Percentiles rank a stretch among this genome's conserved stretches.
Conservation (phyloP, 139 green algal genomes). For the Tetradesmus lagerheimii region DNA sequence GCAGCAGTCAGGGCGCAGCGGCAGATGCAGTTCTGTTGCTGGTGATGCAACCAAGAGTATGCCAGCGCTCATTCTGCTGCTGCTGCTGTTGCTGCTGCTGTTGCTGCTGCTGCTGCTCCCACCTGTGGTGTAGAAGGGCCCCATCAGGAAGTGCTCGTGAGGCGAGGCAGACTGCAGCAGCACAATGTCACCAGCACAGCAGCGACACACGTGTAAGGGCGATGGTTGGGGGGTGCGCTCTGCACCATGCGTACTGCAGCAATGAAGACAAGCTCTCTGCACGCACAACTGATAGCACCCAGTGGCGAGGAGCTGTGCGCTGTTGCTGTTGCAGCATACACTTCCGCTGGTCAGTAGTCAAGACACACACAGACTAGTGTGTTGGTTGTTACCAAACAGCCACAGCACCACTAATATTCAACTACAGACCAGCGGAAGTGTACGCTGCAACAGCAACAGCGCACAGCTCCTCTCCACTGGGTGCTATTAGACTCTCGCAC, state of each 20-base stretch:
- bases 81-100: not conserved
- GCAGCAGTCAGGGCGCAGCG: not conserved
- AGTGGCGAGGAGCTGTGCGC: not conserved
- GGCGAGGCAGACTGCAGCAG: not conserved
- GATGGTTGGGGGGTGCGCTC: no score
- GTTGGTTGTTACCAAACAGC: no score
- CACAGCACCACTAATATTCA: no score
- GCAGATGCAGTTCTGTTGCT: no score
- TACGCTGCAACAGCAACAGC: no score
- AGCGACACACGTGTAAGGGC: not conserved
- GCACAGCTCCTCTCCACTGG: not conserved
- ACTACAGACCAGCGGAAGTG: no score
- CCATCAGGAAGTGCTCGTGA: conserved; percentile 46
- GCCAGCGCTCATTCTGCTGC: not conserved
- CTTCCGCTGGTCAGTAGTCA: no score
- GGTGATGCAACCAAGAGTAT: no score
- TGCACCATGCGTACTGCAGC: no score
- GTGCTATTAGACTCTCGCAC: not conserved
- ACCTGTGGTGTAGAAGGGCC: conserved; percentile 40
- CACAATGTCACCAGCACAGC: not conserved
- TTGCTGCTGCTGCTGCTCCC: not conserved
- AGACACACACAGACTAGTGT: no score
- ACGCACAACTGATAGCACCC: not conserved
- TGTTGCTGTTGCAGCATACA: no score
- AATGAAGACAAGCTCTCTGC: no score